phyloP scores from a whole-genome alignment of 352 stramenopile genomes.

The Pythium graminicola region DNA sequence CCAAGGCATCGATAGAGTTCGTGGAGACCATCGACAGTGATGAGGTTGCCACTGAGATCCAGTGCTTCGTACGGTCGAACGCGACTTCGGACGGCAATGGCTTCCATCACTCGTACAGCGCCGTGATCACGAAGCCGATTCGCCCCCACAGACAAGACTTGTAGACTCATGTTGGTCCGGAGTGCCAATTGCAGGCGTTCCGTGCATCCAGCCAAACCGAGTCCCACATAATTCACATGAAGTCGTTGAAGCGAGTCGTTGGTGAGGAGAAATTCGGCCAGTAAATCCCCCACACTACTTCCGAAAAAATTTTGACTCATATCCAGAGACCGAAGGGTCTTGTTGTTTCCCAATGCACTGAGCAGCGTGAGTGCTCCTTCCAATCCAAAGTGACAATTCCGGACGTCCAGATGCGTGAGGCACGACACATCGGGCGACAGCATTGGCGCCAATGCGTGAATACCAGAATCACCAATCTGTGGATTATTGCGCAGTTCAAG shows the following conservation, averaged over 20 bases:
- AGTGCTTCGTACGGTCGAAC: constrained; percentile 37
- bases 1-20: constrained; percentile 35
- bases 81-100: constrained; percentile 39
- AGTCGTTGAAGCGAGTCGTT: constrained; percentile 48
- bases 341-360: constrained; percentile 45
- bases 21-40: constrained; percentile 44
- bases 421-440: constrained; percentile 21
- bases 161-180: constrained; percentile 38
- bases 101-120: constrained; percentile 36
- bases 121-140: constrained; percentile 67
- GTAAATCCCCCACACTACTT: constrained; percentile 49
- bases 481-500: constrained; percentile 67
- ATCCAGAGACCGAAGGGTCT: constrained; percentile 48
- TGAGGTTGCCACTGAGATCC: constrained; percentile 70
- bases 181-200: constrained; percentile 40
- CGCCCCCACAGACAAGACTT: constrained; percentile 47
- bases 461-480: constrained; percentile 50
- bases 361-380: constrained; percentile 55
- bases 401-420: constrained; percentile 57
- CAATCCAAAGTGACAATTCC: constrained; percentile 59
- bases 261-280: constrained; percentile 54
- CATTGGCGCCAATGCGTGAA: constrained; percentile 62
- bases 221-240: constrained; percentile 55
- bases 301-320: constrained; percentile 74
- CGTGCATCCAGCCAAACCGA: constrained; percentile 47